Evolutionary conservation across 345 rosid genomes (phyloP).

Genomic region (Trapa bicornis): DNA sequence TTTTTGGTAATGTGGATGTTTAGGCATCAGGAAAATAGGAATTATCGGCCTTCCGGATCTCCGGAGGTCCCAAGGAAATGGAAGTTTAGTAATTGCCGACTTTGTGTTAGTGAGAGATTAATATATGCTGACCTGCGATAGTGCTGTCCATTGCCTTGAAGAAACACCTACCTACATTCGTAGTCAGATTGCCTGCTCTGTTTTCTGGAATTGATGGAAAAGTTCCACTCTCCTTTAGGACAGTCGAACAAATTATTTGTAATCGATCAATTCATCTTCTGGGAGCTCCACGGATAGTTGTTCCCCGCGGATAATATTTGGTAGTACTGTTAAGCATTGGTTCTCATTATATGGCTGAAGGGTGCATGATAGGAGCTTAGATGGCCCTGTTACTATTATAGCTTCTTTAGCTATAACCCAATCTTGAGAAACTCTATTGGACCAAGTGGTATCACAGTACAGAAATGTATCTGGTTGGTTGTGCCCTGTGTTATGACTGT

Average conservation of each 20-base stretch:
- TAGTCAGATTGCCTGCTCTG: not conserved
- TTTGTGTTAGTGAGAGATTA: not conserved
- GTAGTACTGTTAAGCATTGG: not conserved
- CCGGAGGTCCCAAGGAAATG: not conserved
- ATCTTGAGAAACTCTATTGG: not conserved
- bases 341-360: not conserved
- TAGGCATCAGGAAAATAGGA: too few relatives aligned
- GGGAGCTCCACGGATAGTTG: not conserved
- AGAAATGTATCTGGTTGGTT: not conserved
- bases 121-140: not conserved
- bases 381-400: not conserved
- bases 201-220: not conserved
- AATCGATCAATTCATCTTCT: not conserved
- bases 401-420: not conserved
- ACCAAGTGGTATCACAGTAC: not conserved
- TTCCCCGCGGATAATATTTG: not conserved
- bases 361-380: not conserved
- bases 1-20: not conserved
- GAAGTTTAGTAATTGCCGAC: not conserved
- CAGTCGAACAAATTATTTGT: not conserved
- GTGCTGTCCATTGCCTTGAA: not conserved
- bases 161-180: not conserved
- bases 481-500: not conserved
- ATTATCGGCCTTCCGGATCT: not conserved
- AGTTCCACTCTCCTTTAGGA: not conserved